Evolutionary conservation across 805 yeast genomes (phyloP).

Genomic region (Wickerhamiella musiphila): DNA sequence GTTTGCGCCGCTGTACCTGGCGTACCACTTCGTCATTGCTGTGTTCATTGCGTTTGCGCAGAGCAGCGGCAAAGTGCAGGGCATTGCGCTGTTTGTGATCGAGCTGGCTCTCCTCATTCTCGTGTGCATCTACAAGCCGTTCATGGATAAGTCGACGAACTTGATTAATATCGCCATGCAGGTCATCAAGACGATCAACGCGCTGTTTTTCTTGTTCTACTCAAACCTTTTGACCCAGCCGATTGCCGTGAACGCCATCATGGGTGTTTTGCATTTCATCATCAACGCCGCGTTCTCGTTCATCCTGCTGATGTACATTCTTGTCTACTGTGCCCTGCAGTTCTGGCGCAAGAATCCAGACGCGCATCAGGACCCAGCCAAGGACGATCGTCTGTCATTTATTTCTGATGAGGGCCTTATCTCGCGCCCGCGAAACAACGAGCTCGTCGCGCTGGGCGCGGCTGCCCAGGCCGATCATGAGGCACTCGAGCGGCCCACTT

Average conservation of each 20-base stretch:
- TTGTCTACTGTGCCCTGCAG: constrained; percentile 46
- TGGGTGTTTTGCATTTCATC: constrained; percentile 85
- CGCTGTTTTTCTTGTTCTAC: constrained; percentile 72
- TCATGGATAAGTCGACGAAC: constrained; percentile 69
- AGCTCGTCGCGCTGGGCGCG: constrained; percentile 51
- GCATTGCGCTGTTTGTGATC: constrained; percentile 53
- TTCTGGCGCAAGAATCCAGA: constrained; percentile 72
- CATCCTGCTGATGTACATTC: constrained; percentile 49
- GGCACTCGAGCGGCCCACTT: constrained; percentile 27
- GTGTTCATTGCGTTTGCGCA: constrained; percentile 67
- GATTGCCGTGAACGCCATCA: constrained; percentile 57
- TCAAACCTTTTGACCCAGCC: constrained; percentile 73
- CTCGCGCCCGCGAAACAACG: constrained; percentile 27
- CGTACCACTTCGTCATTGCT: constrained; percentile 47
- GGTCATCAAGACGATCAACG: constrained; percentile 57
- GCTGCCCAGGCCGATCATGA: constrained; percentile 71
- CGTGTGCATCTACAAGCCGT: constrained; percentile 53
- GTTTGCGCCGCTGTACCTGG: constrained; percentile 55
- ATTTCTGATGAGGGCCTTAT: constrained; percentile 14
- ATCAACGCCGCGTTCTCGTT: constrained; percentile 79
- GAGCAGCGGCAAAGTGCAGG: constrained; percentile 65
- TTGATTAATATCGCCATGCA: constrained; percentile 55
- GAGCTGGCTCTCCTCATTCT: constrained; percentile 55
- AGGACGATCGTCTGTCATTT: constrained; percentile 85
- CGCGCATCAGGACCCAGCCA: constrained; percentile 72